phyloP scores from a whole-genome alignment of 148 eudicot genomes.

The Chenopodium album region DNA sequence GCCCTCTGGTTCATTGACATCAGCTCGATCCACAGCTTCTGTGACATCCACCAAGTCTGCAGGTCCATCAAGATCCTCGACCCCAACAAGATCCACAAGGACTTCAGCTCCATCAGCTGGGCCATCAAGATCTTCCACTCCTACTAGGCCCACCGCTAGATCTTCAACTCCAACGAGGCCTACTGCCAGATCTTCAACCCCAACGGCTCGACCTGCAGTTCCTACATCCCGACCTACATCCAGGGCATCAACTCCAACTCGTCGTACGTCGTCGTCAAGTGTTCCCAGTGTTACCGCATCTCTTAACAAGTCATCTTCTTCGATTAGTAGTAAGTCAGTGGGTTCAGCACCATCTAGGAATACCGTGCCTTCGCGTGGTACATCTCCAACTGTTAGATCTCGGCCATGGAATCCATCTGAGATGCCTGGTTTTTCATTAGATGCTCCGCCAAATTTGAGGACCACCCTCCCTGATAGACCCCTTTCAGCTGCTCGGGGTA shows the following conservation, averaged over 20 bases:
- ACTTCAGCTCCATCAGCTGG: conserved; percentile 72
- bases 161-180: conserved; percentile 54
- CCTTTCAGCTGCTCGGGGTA: conserved; percentile 78
- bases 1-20: conserved; percentile 28
- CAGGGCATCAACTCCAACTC: conserved; percentile 85
- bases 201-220: conserved; percentile 58
- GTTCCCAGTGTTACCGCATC: conserved; percentile 42
- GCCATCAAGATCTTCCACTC: conserved; percentile 40
- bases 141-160: conserved; percentile 39
- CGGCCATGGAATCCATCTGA: conserved; percentile 96
- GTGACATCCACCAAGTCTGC: conserved; percentile 45
- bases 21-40: conserved; percentile 32
- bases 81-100: conserved; percentile 65
- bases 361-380: conserved; percentile 52
- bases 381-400: conserved; percentile 78
- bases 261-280: conserved; percentile 55
- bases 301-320: conserved; percentile 52
- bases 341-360: conserved; percentile 49
- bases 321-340: conserved; percentile 43
- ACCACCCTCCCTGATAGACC: conserved; percentile 87
- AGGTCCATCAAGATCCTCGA: conserved; percentile 71
- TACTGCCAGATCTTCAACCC: conserved; percentile 77
- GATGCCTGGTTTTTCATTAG: conserved; percentile 93
- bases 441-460: conserved; percentile 89
- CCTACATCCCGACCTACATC: conserved; percentile 64